Conservation (phyloP, 1,139 yeast species). For the Suhomyces bolitotheri region DNA sequence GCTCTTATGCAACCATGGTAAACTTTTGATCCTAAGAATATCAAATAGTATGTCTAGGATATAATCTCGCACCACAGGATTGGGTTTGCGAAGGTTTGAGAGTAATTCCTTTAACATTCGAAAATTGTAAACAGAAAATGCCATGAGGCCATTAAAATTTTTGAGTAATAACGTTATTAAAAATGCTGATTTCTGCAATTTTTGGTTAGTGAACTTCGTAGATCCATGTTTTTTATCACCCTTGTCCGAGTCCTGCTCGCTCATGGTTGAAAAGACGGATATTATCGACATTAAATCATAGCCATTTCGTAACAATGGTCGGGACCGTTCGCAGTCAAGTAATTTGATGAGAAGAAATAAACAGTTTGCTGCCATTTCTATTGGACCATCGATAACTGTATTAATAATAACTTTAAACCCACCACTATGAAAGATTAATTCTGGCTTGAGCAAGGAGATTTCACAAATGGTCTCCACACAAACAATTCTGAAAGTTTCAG, state of each 20-base stretch:
- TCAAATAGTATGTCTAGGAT: slow-evolving; percentile 73
- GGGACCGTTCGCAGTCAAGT: slow-evolving; percentile 59
- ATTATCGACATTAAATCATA: slow-evolving; percentile 64
- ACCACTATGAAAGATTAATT: slow-evolving; percentile 59
- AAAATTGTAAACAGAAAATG: slow-evolving; percentile 60
- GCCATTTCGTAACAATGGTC: slow-evolving; percentile 60
- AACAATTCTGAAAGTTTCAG: slow-evolving; percentile 42
- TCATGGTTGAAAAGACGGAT: slow-evolving; percentile 48
- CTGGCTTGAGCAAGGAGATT: slow-evolving; percentile 61
- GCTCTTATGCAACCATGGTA: slow-evolving; percentile 56
- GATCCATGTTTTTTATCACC: slow-evolving; percentile 3
- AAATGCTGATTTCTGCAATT: slow-evolving; percentile 61
- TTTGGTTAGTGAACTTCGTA: slow-evolving; percentile 24
- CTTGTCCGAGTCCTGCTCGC: slow-evolving; percentile 29
- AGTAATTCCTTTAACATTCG: slow-evolving; percentile 60
- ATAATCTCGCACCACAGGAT: slow-evolving; percentile 56
- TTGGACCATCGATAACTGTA: slow-evolving; percentile 62
- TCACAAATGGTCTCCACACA: slow-evolving; percentile 76
- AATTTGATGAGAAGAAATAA: slow-evolving; percentile 58
- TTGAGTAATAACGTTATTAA: slow-evolving; percentile 64
- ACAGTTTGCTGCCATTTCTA: slow-evolving; percentile 56
- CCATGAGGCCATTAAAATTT: slow-evolving; percentile 75
- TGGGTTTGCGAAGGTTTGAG: slow-evolving; percentile 60
- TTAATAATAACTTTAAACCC: slow-evolving; percentile 63
- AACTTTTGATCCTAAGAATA: slow-evolving; percentile 57